A percentile compares a stretch with the other conserved stretches of the same genome.
These are phyloP conservation scores for Xylariaceae sp. DNA, from an alignment of 2,329 filamentous ascomycete genomes.

Conservation along the genomic window DNA sequence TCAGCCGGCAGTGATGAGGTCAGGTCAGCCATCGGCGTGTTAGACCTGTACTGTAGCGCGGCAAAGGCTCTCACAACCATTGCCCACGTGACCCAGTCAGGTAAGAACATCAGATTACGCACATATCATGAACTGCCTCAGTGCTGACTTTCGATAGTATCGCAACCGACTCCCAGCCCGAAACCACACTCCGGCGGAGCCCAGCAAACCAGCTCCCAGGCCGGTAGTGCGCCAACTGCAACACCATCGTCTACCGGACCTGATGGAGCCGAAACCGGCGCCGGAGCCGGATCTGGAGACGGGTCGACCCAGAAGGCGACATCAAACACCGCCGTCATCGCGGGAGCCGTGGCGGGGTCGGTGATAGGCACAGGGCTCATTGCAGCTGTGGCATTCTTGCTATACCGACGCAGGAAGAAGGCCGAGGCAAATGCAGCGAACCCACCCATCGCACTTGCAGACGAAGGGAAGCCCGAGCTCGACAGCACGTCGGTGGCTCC, in stretches of 20 bases:
- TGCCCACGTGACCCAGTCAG: slow-evolving; percentile 37
- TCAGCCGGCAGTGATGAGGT: slow-evolving; percentile 40
- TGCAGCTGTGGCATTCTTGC: slow-evolving; percentile 33
- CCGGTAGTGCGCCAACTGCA: slow-evolving; percentile 9
- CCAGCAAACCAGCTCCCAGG: slow-evolving; percentile 6
- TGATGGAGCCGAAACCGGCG: slow-evolving; percentile 3
- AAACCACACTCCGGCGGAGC: slow-evolving; percentile 9
- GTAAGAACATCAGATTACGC: slow-evolving; percentile 15
- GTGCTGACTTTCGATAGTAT: slow-evolving; percentile 19
- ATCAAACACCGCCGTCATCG: slow-evolving; percentile 24
- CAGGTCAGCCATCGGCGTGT: slow-evolving; percentile 41
- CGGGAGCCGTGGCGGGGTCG: slow-evolving; percentile 31
- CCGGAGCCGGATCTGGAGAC: slow-evolving; percentile 27
- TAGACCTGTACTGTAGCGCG: slow-evolving; percentile 46
- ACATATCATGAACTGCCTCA: background rate
- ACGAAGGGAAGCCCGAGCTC: slow-evolving; percentile 24
- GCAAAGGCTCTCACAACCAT: slow-evolving; percentile 37
- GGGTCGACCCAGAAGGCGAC: slow-evolving; percentile 23
- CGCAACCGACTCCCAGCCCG: slow-evolving; percentile 20
- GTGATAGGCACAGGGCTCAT: slow-evolving; percentile 30
- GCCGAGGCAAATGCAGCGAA: slow-evolving; percentile 5
- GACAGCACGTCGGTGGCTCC: slow-evolving; percentile 17
- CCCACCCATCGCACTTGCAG: background rate
- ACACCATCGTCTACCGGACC: too few relatives aligned
- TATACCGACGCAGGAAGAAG: slow-evolving; percentile 24